These are phyloP conservation scores for Metschnikowia hibisci DNA, from an alignment of 805 yeast genomes.

Conservation along the genomic window DNA sequence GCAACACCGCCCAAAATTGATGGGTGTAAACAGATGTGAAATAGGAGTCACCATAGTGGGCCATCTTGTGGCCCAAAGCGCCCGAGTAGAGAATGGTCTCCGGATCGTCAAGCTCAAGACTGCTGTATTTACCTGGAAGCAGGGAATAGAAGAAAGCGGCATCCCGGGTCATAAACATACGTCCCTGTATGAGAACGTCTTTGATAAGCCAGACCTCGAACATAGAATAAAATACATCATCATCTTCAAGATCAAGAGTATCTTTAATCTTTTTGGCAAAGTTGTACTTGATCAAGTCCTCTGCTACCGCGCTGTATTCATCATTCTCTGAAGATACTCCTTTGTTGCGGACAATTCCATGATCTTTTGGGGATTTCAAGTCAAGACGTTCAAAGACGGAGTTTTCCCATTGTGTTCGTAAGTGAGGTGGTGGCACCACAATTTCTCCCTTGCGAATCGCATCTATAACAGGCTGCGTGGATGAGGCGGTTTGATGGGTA, in stretches of 20 bases:
- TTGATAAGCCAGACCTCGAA: slow-evolving; percentile 76
- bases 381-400: slow-evolving; percentile 25
- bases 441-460: background rate
- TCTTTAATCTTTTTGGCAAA: slow-evolving; percentile 34
- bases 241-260: slow-evolving; percentile 44
- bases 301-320: slow-evolving; percentile 8
- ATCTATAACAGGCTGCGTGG: background rate
- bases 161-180: slow-evolving; percentile 63
- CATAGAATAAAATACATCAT: slow-evolving; percentile 56
- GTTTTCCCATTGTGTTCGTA: slow-evolving; percentile 22
- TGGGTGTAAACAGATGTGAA: slow-evolving; percentile 34
- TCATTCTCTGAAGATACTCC: slow-evolving; percentile 4
- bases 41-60: slow-evolving; percentile 36
- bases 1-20: slow-evolving; percentile 78
- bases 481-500: background rate
- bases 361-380: slow-evolving; percentile 8
- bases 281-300: slow-evolving; percentile 20
- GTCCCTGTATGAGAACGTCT: slow-evolving; percentile 85
- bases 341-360: slow-evolving; percentile 14
- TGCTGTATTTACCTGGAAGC: slow-evolving; percentile 45
- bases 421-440: slow-evolving; percentile 11
- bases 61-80: slow-evolving; percentile 35
- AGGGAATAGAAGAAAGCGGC: slow-evolving; percentile 73
- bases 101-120: slow-evolving; percentile 11
- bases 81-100: slow-evolving; percentile 30